Evolutionary conservation across 345 rosid species (phyloP).

Genomic region (Cardamine resedifolia): DNA sequence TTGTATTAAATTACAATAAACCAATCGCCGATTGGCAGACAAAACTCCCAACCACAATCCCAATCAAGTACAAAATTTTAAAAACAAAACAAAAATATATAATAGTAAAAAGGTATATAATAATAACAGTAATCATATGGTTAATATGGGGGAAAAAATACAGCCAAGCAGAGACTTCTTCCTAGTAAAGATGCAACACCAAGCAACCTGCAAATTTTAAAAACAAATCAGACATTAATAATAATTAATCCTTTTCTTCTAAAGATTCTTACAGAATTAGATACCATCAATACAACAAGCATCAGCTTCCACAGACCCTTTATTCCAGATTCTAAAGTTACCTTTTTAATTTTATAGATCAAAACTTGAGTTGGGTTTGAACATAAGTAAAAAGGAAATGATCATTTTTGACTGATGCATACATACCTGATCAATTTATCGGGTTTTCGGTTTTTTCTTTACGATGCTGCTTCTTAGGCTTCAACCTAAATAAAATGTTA

Average conservation of each 20-base stretch:
- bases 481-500: constrained; percentile 30
- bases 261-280: constrained; percentile 15
- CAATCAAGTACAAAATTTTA: constrained; percentile 15
- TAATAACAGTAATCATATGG: constrained; percentile 29
- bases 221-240: background rate
- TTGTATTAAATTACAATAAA: constrained; percentile 27
- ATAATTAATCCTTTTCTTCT: constrained; percentile 19
- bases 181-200: constrained; percentile 12
- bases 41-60: constrained; percentile 19
- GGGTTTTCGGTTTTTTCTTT: constrained; percentile 11
- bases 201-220: constrained; percentile 17
- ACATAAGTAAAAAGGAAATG: background rate
- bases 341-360: constrained; percentile 4
- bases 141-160: constrained; percentile 15
- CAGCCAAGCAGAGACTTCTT: constrained; percentile 32
- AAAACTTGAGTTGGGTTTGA: constrained; percentile 19
- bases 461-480: constrained; percentile 27
- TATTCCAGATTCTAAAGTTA: constrained; percentile 26
- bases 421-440: constrained; percentile 36
- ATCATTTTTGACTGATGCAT: constrained; percentile 4
- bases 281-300: constrained; percentile 15
- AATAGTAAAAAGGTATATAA: constrained; percentile 20
- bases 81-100: constrained; percentile 23
- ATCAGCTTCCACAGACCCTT: constrained; percentile 27
- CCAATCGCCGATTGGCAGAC: background rate